phyloP scores from a whole-genome alignment of 495 filamentous ascomycete genomes.

The Penicillium diatomitis region DNA sequence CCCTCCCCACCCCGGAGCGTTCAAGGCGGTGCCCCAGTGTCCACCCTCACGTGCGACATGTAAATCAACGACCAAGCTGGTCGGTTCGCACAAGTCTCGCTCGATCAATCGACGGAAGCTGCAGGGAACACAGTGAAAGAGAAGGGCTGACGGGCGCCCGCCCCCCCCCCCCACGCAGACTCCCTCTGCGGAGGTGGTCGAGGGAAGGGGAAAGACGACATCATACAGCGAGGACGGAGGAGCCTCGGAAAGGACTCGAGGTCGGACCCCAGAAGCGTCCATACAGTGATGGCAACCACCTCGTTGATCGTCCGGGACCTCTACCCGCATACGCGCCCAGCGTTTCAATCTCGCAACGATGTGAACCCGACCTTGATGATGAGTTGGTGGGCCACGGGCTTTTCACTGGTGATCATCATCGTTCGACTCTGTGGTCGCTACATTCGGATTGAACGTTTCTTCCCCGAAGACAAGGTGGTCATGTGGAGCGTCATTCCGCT shows the following conservation, averaged over 20 bases:
- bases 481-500: constrained; percentile 72
- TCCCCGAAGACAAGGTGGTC: constrained; percentile 81
- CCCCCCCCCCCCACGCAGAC: not conserved
- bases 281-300: constrained; percentile 9
- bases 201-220: not conserved
- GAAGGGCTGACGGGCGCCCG: too few relatives aligned
- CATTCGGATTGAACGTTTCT: constrained; percentile 69
- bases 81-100: too few relatives aligned
- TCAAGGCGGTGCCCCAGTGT: not conserved
- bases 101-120: too few relatives aligned
- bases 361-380: constrained; percentile 77
- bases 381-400: constrained; percentile 88
- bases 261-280: too few relatives aligned
- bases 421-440: constrained; percentile 70
- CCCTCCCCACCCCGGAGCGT: constrained; percentile 1
- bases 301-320: constrained; percentile 14
- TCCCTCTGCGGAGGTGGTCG: constrained; percentile 28
- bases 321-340: constrained; percentile 41
- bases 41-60: constrained; percentile 18
- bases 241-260: too few relatives aligned
- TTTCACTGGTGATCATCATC: constrained; percentile 72
- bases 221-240: too few relatives aligned
- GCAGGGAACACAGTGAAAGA: too few relatives aligned
- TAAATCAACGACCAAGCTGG: constrained; percentile 2
- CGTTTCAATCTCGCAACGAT: constrained; percentile 39